These are phyloP conservation scores for Corinectria fuckeliana DNA, from an alignment of 2,329 filamentous ascomycete genomes.

Conservation along the genomic window DNA sequence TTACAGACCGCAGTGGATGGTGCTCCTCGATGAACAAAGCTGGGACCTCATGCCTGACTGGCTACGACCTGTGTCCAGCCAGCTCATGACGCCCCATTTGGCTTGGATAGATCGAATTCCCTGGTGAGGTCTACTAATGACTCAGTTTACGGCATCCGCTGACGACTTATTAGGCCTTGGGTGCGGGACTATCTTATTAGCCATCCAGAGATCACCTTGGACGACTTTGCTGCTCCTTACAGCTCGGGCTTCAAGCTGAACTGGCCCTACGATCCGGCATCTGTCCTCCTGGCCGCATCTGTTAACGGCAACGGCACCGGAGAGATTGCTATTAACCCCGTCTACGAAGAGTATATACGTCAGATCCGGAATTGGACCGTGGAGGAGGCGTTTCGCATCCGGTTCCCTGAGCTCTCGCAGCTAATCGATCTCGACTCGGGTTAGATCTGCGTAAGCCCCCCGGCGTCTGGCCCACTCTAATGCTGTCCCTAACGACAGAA, in stretches of 20 bases:
- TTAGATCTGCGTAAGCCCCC: not conserved
- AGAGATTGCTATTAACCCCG: constrained; percentile 37
- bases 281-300: constrained; percentile 32
- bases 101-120: constrained; percentile 43
- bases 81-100: constrained; percentile 37
- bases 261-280: constrained; percentile 40
- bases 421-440: constrained; percentile 36
- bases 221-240: constrained; percentile 41
- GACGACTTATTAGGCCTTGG: constrained; percentile 32
- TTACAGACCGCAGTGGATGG: constrained; percentile 36
- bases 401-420: constrained; percentile 34
- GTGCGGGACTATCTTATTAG: constrained; percentile 40
- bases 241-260: constrained; percentile 41
- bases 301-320: constrained; percentile 21
- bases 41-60: constrained; percentile 41
- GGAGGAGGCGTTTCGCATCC: constrained; percentile 33
- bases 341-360: constrained; percentile 41
- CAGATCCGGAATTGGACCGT: constrained; percentile 41
- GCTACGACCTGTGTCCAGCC: constrained; percentile 38
- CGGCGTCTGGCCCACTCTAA: not conserved
- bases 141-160: not conserved
- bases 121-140: constrained; percentile 27
- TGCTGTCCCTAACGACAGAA: constrained; percentile 17
- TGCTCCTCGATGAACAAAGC: constrained; percentile 38
- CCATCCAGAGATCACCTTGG: constrained; percentile 40